Conservation (phyloP, 2,329 filamentous ascomycete species). For the Fusarium nematophilum region DNA sequence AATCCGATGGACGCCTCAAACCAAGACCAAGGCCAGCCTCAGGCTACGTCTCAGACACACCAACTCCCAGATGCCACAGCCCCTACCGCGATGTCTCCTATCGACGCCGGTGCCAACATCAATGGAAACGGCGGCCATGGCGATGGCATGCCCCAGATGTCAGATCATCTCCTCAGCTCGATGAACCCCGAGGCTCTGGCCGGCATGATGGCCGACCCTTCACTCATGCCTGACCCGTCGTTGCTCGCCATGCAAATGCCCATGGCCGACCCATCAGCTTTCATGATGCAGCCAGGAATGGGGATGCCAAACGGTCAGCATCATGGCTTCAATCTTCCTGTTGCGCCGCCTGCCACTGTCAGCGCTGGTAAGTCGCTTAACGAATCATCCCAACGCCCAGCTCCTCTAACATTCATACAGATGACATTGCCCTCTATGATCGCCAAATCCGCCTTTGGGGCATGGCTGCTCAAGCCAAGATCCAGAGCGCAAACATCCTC, state of each 20-base stretch:
- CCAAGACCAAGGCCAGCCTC: slow-evolving; percentile 35
- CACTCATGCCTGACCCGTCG: slow-evolving; percentile 42
- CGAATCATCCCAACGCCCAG: neutral
- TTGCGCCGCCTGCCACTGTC: slow-evolving; percentile 42
- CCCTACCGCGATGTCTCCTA: slow-evolving; percentile 7
- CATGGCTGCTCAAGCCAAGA: slow-evolving; percentile 91
- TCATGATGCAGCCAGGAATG: slow-evolving; percentile 47
- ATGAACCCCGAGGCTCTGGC: slow-evolving; percentile 41
- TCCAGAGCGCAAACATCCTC: slow-evolving; percentile 89
- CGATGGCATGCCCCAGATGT: slow-evolving; percentile 36
- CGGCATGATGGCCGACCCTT: slow-evolving; percentile 38
- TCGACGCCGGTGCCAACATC: slow-evolving; percentile 16
- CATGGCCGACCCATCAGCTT: slow-evolving; percentile 39
- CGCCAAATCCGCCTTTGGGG: slow-evolving; percentile 98
- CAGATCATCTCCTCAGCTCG: slow-evolving; percentile 34
- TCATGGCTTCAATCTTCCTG: slow-evolving; percentile 40
- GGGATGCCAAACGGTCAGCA: slow-evolving; percentile 46
- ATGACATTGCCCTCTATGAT: slow-evolving; percentile 97
- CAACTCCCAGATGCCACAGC: slow-evolving; percentile 29
- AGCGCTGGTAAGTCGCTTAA: slow-evolving; percentile 48
- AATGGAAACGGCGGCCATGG: slow-evolving; percentile 30
- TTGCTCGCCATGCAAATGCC: slow-evolving; percentile 43
- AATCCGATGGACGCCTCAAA: slow-evolving; percentile 34
- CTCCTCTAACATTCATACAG: slow-evolving; percentile 57
- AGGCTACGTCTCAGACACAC: slow-evolving; percentile 31